Conservation (phyloP, 2,329 filamentous ascomycete species). For the Venturia aucupariae region DNA sequence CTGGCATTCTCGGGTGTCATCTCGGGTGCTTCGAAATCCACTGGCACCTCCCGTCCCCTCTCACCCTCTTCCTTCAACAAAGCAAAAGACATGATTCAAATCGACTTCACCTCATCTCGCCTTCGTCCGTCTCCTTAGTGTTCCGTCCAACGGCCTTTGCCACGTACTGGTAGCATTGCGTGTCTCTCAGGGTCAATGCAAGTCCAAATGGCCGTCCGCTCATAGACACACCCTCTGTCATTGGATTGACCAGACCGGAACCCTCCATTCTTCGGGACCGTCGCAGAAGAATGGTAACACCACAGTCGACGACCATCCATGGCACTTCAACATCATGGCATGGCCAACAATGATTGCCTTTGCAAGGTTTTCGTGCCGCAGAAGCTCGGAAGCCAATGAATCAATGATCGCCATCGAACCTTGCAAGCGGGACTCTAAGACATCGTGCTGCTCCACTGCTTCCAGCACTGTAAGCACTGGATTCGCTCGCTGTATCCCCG, state of each 20-base stretch:
- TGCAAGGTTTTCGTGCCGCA: background rate
- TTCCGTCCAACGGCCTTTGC: background rate
- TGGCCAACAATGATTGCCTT: background rate
- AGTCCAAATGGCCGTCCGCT: background rate
- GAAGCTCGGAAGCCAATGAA: background rate
- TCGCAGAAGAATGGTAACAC: background rate
- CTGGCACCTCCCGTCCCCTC: background rate
- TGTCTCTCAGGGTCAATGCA: background rate
- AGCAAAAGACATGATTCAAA: background rate
- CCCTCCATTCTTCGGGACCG: background rate
- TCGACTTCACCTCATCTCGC: background rate
- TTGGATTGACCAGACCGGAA: background rate
- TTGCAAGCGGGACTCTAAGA: conserved; percentile 2
- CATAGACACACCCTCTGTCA: background rate
- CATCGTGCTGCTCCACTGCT: background rate
- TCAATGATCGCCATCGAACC: background rate
- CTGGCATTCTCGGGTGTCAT: background rate
- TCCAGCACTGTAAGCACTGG: background rate
- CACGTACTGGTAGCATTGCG: background rate
- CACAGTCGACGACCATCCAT: background rate
- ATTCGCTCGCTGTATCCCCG: background rate
- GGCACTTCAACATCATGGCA: background rate
- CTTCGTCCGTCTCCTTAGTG: background rate
- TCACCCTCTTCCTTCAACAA: background rate
- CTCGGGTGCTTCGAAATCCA: background rate